Evolutionary conservation across 345 rosid genomes (phyloP).

Genomic region (Raphanus sativus): DNA sequence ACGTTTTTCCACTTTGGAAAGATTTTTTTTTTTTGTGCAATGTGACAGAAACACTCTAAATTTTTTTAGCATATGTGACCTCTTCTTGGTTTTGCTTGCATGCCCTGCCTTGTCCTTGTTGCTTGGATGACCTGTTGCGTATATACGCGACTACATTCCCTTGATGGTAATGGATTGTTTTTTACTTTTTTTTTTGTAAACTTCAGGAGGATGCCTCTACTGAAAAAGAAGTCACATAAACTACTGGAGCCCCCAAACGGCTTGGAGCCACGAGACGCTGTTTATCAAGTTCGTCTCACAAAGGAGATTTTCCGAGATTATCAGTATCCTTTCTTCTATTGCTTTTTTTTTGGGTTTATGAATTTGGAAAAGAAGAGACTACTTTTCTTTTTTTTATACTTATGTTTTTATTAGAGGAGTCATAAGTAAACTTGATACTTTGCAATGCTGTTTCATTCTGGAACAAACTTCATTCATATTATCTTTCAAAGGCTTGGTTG

Average conservation of each 20-base stretch:
- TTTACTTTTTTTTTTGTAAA: not conserved
- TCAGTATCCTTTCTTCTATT: slow-evolving; percentile 79
- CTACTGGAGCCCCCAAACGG: slow-evolving; percentile 58
- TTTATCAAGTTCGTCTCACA: slow-evolving; percentile 91
- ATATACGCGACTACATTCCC: not conserved
- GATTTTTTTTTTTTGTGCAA: not conserved
- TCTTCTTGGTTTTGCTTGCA: no score
- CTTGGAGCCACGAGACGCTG: slow-evolving; percentile 69
- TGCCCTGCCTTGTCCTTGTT: not conserved
- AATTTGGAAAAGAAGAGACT: no score
- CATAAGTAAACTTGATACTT: not conserved
- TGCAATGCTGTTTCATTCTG: slow-evolving; percentile 5
- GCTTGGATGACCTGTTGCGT: not conserved
- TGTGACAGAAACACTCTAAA: not conserved
- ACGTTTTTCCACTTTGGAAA: no score
- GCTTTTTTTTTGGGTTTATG: no score
- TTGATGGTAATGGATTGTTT: not conserved
- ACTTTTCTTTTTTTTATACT: not conserved
- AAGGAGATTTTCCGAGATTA: slow-evolving; percentile 85
- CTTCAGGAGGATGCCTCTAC: not conserved
- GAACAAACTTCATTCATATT: not conserved
- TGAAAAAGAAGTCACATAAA: slow-evolving; percentile 37
- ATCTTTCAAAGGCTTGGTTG: slow-evolving; percentile 3
- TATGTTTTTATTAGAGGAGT: not conserved
- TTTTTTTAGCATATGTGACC: not conserved